Percentiles rank a stretch among this genome's conserved stretches.
Conservation (phyloP, 352 stramenopile genomes). For the Phytopythium kandeliae region DNA sequence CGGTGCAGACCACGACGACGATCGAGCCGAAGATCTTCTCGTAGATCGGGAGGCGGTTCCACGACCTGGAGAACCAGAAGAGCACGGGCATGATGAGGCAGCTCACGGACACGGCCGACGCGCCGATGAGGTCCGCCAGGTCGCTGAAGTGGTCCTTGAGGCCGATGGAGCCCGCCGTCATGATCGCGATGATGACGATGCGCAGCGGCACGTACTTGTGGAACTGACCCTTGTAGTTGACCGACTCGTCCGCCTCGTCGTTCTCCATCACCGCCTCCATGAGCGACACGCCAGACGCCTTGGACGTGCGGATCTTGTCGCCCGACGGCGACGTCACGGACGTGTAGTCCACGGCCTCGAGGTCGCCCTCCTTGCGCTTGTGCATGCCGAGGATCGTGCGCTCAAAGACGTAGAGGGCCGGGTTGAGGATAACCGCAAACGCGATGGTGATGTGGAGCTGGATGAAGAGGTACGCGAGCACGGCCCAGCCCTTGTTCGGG, state of each 20-base stretch:
- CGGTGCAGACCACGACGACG: constrained; percentile 14
- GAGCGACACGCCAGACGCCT: constrained; percentile 21
- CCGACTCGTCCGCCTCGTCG: not conserved
- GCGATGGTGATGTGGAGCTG: constrained; percentile 32
- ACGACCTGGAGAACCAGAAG: constrained; percentile 48
- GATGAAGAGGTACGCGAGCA: constrained; percentile 27
- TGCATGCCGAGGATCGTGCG: constrained; percentile 28
- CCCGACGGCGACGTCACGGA: constrained; percentile 12
- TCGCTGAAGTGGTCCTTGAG: constrained; percentile 3
- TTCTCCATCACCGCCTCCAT: constrained; percentile 5
- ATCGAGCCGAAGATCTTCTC: constrained; percentile 29
- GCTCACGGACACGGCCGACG: not conserved
- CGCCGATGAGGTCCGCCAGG: not conserved
- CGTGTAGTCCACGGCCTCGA: constrained; percentile 15
- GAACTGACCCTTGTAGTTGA: not conserved
- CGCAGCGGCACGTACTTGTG: constrained; percentile 1
- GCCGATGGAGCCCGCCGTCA: not conserved
- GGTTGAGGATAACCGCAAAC: constrained; percentile 24
- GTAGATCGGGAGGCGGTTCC: constrained; percentile 25
- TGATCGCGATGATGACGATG: constrained; percentile 3
- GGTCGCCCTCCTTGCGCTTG: constrained; percentile 4
- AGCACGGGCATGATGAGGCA: constrained; percentile 8
- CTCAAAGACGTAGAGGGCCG: constrained; percentile 26
- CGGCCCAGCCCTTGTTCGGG: constrained; percentile 12
- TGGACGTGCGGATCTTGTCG: constrained; percentile 13